phyloP scores from a whole-genome alignment of 352 stramenopile species.

The Phytophthora gonapodyides region DNA sequence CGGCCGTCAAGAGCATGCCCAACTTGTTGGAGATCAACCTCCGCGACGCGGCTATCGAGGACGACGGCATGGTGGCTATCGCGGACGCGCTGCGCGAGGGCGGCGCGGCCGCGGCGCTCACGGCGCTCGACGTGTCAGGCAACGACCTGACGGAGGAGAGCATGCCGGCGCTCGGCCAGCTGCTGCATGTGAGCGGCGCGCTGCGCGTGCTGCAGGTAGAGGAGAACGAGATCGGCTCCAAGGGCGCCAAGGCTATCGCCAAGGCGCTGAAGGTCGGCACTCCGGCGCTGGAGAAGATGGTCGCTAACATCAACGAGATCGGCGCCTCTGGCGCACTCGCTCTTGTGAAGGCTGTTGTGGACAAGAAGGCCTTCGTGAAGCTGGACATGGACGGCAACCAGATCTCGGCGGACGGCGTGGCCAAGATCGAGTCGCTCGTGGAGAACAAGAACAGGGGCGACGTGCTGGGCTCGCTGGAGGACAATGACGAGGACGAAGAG shows the following conservation, averaged over 20 bases:
- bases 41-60: constrained; percentile 89
- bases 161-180: constrained; percentile 49
- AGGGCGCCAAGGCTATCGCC: constrained; percentile 78
- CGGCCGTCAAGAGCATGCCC: constrained; percentile 69
- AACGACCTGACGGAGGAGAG: constrained; percentile 89
- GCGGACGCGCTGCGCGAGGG: constrained; percentile 68
- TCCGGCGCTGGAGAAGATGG: constrained; percentile 74
- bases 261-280: constrained; percentile 60
- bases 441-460: constrained; percentile 55
- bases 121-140: constrained; percentile 92
- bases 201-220: constrained; percentile 90
- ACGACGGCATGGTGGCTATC: constrained; percentile 89
- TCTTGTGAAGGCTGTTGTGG: constrained; percentile 63
- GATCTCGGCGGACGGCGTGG: constrained; percentile 71
- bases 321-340: constrained; percentile 85
- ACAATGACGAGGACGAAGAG: constrained; percentile 86
- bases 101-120: constrained; percentile 44
- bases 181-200: constrained; percentile 46
- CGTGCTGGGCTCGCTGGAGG: constrained; percentile 73
- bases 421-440: constrained; percentile 54
- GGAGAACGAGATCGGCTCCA: constrained; percentile 93
- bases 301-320: constrained; percentile 91
- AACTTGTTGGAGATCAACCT: constrained; percentile 90
- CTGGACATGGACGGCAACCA: constrained; percentile 85
- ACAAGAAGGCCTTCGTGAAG: constrained; percentile 57